phyloP scores from a whole-genome alignment of 2,329 filamentous ascomycete species.

The Orbilia oligospora region DNA sequence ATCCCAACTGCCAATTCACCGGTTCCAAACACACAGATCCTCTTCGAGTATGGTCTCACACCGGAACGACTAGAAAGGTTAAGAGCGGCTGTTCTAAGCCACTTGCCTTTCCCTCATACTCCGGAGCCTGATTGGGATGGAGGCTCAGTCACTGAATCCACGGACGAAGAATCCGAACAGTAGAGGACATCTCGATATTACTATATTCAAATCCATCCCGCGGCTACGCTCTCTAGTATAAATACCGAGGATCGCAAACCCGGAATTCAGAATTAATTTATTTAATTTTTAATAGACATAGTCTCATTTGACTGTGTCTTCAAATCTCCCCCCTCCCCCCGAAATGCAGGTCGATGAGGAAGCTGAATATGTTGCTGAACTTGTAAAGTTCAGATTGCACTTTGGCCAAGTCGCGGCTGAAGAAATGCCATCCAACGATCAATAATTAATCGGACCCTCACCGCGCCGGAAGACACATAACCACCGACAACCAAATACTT shows the following conservation, averaged over 20 bases:
- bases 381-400: not conserved
- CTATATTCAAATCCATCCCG: not conserved
- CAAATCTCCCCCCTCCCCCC: too few relatives aligned
- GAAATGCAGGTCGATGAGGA: too few relatives aligned
- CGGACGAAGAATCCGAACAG: not conserved
- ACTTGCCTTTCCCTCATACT: slow-evolving; percentile 13
- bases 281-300: too few relatives aligned
- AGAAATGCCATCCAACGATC: not conserved
- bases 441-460: too few relatives aligned
- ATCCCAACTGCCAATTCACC: slow-evolving; percentile 31
- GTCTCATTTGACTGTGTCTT: too few relatives aligned
- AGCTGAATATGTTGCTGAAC: not conserved
- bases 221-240: not conserved
- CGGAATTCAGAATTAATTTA: too few relatives aligned
- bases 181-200: not conserved
- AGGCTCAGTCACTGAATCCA: not conserved
- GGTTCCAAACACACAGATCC: slow-evolving; percentile 20
- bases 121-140: slow-evolving; percentile 20
- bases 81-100: slow-evolving; percentile 20
- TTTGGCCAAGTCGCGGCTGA: not conserved
- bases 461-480: not conserved
- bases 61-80: slow-evolving; percentile 31
- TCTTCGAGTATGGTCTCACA: slow-evolving; percentile 35
- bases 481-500: not conserved
- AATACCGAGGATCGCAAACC: too few relatives aligned